phyloP scores from a whole-genome alignment of 2,329 filamentous ascomycete species.

The Ilyonectria sp. region DNA sequence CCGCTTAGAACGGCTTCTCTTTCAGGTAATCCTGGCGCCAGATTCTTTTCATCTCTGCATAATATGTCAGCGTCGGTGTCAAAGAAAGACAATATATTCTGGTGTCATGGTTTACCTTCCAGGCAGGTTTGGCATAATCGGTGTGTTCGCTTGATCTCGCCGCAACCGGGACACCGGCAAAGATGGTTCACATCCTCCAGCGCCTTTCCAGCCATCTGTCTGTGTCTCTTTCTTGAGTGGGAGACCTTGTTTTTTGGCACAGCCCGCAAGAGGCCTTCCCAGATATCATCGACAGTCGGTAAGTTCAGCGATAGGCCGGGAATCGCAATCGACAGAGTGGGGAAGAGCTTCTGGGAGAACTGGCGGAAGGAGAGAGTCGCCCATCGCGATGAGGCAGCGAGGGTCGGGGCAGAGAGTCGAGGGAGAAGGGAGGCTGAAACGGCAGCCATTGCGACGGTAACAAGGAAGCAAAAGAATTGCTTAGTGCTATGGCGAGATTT shows the following conservation, averaged over 20 bases:
- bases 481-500: slow-evolving; percentile 25
- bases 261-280: slow-evolving; percentile 92
- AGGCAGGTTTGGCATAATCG: slow-evolving; percentile 91
- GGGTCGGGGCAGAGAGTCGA: slow-evolving; percentile 61
- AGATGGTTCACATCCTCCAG: slow-evolving; percentile 90
- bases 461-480: slow-evolving; percentile 26
- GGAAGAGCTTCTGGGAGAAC: slow-evolving; percentile 64
- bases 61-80: slow-evolving; percentile 27
- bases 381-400: slow-evolving; percentile 60
- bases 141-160: slow-evolving; percentile 89
- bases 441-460: slow-evolving; percentile 61
- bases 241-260: slow-evolving; percentile 99
- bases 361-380: slow-evolving; percentile 62
- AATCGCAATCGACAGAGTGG: slow-evolving; percentile 70
- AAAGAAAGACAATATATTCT: not conserved
- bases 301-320: slow-evolving; percentile 72
- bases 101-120: slow-evolving; percentile 71
- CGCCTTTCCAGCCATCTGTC: slow-evolving; percentile 96
- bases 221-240: slow-evolving; percentile 92
- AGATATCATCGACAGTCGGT: slow-evolving; percentile 81
- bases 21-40: slow-evolving; percentile 58
- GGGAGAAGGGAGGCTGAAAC: slow-evolving; percentile 67
- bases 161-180: slow-evolving; percentile 92
- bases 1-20: slow-evolving; percentile 51
- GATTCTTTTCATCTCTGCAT: slow-evolving; percentile 62